A percentile compares a stretch with the other conserved stretches of the same genome.
Evolutionary conservation across 768 basidiomycete species (phyloP).

Genomic region (Lyophyllum shimeji): DNA sequence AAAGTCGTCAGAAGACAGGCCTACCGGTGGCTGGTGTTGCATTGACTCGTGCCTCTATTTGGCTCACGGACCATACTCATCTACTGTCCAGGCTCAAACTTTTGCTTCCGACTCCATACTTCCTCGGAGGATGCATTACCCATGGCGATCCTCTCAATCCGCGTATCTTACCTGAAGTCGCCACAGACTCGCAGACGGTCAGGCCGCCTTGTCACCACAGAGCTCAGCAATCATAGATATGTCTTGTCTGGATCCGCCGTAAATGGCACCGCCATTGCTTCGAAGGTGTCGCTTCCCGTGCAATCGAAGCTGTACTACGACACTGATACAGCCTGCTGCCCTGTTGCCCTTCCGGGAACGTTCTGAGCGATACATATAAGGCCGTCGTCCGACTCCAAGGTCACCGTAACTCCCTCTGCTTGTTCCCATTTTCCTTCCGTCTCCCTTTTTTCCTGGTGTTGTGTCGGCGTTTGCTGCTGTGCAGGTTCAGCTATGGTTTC

Average conservation of each 20-base stretch:
- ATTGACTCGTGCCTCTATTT: background rate
- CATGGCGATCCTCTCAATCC: conserved; percentile 20
- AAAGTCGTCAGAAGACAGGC: background rate
- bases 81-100: background rate
- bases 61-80: background rate
- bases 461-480: background rate
- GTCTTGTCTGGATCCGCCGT: conserved; percentile 1
- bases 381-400: background rate
- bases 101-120: conserved; percentile 1
- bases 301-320: conserved; percentile 10
- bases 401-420: background rate
- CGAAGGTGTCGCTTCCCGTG: conserved; percentile 11
- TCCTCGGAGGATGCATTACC: conserved; percentile 12
- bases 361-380: conserved; percentile 9
- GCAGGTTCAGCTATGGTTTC: background rate
- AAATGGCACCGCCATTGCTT: background rate
- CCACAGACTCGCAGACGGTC: background rate
- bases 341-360: conserved; percentile 12
- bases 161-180: conserved; percentile 21
- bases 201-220: conserved; percentile 1
- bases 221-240: background rate
- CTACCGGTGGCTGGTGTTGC: background rate
- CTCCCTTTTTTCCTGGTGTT: background rate
- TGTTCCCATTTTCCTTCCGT: background rate
- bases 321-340: conserved; percentile 4